Evolutionary conservation across 345 rosid genomes (phyloP), one percentile per base, ranked within the genome.

Genomic region (Lepidium didymum): DNA sequence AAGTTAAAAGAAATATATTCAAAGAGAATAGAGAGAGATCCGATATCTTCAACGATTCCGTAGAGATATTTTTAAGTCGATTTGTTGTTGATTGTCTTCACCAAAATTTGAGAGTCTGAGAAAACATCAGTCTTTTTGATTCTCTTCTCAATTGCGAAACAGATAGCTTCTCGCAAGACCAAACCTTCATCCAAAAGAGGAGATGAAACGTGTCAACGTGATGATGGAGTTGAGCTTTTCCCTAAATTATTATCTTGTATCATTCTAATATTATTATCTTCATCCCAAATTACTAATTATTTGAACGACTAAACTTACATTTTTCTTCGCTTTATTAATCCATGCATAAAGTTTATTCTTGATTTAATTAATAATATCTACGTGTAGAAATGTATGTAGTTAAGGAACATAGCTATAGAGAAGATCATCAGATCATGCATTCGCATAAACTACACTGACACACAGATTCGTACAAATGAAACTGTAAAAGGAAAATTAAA

Each of bases 381-480:
- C 11, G 6, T 54, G 8, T 27, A 63, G 1, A 63, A 3, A 42
- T 42, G 53, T 15, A 29, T 47, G 34, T 43, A 23, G 18, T 29
- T 27, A 13, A 36, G 9, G 49, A 37, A 64, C 37, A 72, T 49
- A 9, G 4, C 31, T 49, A 66, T 57, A 41, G 54, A 58, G 59
- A 27, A 4, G 31, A 27, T 27, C 31, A 27, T 25, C 5, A 27
- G 64, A 64, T 49, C 77, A 49, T 73, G 77, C 73, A 59, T 29
- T 46, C 62, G 52, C 77, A 51, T 10, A 58, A 11, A 73, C 67
- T 65, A n/a, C 36, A 29, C 71, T 65, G 77, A 49, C 76, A 64
- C 76, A 49, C 40, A 65, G 53, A 65, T 67, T 66, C 73, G 73
- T 59, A 65, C 67, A 66, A 27, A 50, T 27, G 16, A 19, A 56